phyloP scores from a whole-genome alignment of 1,284 basidiomycete genomes.

The Moniliella sp. region DNA sequence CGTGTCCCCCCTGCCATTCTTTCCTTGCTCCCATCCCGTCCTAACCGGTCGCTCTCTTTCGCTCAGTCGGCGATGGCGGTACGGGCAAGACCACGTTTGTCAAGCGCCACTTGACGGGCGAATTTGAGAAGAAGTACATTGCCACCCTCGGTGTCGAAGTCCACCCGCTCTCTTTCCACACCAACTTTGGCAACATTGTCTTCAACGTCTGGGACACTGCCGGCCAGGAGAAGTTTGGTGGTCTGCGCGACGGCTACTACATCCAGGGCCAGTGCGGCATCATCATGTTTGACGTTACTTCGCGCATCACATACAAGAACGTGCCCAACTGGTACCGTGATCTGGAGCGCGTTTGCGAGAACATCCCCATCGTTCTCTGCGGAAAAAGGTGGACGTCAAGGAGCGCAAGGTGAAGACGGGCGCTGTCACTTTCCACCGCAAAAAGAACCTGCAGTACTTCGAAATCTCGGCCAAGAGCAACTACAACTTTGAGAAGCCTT shows the following conservation, averaged over 20 bases:
- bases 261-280: constrained; percentile 77
- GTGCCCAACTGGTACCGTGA: constrained; percentile 99
- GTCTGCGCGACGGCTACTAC: constrained; percentile 31
- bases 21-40: too few species aligned
- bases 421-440: constrained; percentile 95
- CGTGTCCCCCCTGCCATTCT: too few species aligned
- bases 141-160: constrained; percentile 98
- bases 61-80: constrained; percentile 86
- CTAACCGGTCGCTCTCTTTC: too few species aligned
- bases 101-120: constrained; percentile 81
- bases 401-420: constrained; percentile 99
- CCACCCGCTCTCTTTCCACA: constrained; percentile 80
- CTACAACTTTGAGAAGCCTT: constrained; percentile 99
- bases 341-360: constrained; percentile 96
- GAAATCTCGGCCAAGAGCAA: constrained; percentile 99
- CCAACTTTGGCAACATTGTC: constrained; percentile 93
- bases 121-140: constrained; percentile 99
- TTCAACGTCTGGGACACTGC: constrained; percentile 99
- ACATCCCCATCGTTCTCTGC: constrained; percentile 97
- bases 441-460: constrained; percentile 99
- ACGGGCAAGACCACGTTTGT: constrained; percentile 51
- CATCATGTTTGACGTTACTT: constrained; percentile 99
- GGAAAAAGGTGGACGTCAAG: constrained; percentile 99
- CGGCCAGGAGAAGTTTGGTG: constrained; percentile 93
- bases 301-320: constrained; percentile 99